Percentiles rank a stretch among this genome's conserved stretches.
Evolutionary conservation across 2,329 filamentous ascomycete genomes (phyloP).

Genomic region (Zalaria sp.): DNA sequence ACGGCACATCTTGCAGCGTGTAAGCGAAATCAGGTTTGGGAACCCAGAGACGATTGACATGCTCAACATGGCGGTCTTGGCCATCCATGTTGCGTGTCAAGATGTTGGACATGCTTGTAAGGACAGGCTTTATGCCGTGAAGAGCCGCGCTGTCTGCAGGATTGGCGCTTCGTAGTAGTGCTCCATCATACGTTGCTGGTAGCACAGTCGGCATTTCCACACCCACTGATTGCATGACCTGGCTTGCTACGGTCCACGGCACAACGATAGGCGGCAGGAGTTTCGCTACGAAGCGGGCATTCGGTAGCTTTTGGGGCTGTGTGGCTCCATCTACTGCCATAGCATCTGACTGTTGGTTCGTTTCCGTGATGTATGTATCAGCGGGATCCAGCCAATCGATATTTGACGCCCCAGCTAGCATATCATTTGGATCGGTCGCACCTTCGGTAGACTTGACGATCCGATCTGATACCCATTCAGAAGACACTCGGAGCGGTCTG

Average conservation of each 20-base stretch:
- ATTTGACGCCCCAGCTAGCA: slow-evolving; percentile 18
- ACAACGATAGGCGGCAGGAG: slow-evolving; percentile 63
- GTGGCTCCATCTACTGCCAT: slow-evolving; percentile 39
- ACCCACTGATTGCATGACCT: slow-evolving; percentile 43
- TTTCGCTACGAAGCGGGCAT: slow-evolving; percentile 60
- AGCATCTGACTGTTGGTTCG: slow-evolving; percentile 28
- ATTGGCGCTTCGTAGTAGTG: slow-evolving; percentile 1
- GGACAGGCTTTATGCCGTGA: slow-evolving; percentile 2
- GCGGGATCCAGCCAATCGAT: slow-evolving; percentile 63
- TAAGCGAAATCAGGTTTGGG: slow-evolving; percentile 61
- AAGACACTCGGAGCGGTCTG: slow-evolving; percentile 54
- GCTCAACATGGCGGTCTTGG: slow-evolving; percentile 13
- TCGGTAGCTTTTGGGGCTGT: slow-evolving; percentile 39
- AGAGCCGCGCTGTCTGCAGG: slow-evolving; percentile 1
- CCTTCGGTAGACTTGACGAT: slow-evolving; percentile 40
- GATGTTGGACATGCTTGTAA: slow-evolving; percentile 3
- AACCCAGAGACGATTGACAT: slow-evolving; percentile 50
- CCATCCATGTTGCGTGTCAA: slow-evolving; percentile 5
- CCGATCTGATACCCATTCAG: slow-evolving; percentile 56
- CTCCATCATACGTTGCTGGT: slow-evolving; percentile 1
- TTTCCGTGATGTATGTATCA: slow-evolving; percentile 38
- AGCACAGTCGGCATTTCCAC: not conserved
- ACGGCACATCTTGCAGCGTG: slow-evolving; percentile 53
- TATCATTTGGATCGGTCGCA: slow-evolving; percentile 17
- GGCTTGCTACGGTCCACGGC: slow-evolving; percentile 48